These are phyloP conservation scores for Fusarium zealandicum DNA, from an alignment of 2,329 filamentous ascomycete genomes.

Conservation along the genomic window DNA sequence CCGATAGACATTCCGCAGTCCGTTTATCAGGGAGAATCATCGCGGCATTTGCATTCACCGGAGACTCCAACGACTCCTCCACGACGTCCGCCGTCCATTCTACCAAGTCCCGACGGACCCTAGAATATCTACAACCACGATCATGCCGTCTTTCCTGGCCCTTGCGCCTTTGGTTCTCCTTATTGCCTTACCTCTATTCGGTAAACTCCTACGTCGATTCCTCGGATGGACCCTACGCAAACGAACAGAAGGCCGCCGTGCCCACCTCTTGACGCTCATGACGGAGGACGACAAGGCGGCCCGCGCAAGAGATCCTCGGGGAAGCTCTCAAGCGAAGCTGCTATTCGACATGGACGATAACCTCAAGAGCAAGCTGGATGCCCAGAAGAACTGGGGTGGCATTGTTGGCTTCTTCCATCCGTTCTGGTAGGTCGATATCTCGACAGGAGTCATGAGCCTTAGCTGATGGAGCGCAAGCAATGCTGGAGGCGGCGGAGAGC, in stretches of 20 bases:
- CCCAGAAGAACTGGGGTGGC: conserved; percentile 74
- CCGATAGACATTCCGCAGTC: neutral
- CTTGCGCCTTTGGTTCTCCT: conserved; percentile 29
- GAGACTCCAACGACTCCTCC: neutral
- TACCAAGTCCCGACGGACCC: neutral
- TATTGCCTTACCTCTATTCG: conserved; percentile 39
- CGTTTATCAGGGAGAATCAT: neutral
- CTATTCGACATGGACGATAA: conserved; percentile 55
- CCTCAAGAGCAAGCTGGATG: conserved; percentile 41
- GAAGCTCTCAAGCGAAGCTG: conserved; percentile 65
- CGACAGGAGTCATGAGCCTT: neutral
- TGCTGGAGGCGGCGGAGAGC: conserved; percentile 92
- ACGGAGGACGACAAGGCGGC: conserved; percentile 54
- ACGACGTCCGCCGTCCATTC: neutral
- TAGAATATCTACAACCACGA: neutral
- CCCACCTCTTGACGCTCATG: conserved; percentile 62
- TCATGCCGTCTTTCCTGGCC: conserved; percentile 18
- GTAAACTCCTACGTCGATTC: conserved; percentile 48
- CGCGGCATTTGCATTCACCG: neutral
- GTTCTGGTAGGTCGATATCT: conserved; percentile 73
- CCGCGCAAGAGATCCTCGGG: conserved; percentile 45
- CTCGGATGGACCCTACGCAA: conserved; percentile 69
- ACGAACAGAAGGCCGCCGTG: conserved; percentile 68
- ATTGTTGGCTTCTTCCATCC: conserved; percentile 97
- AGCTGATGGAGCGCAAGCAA: conserved; percentile 65